phyloP scores from a whole-genome alignment of 2,329 filamentous ascomycete species.

The Aspergillus unguis region DNA sequence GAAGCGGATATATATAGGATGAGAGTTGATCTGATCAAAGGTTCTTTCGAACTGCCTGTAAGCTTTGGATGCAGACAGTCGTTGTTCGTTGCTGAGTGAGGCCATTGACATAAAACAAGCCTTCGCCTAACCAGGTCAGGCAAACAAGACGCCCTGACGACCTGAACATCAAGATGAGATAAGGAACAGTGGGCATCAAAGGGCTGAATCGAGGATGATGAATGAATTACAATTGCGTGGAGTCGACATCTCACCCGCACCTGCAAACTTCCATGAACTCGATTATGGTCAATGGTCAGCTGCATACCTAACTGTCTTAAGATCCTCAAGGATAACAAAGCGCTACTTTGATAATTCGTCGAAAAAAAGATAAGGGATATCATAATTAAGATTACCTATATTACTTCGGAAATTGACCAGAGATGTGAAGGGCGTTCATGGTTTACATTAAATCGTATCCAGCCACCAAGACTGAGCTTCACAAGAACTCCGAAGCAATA shows the following conservation, averaged over 20 bases:
- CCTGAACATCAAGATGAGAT: too few relatives aligned
- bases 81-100: not conserved
- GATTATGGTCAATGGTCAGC: too few relatives aligned
- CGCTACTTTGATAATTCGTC: too few relatives aligned
- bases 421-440: conserved; percentile 22
- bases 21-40: not conserved
- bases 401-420: conserved; percentile 14
- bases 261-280: too few relatives aligned
- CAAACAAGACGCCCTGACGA: not conserved
- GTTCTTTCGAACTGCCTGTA: not conserved
- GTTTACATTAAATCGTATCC: conserved; percentile 28
- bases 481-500: conserved; percentile 22
- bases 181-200: too few relatives aligned
- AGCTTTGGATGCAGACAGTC: not conserved
- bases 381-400: conserved; percentile 8
- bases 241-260: too few relatives aligned
- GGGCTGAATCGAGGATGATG: too few relatives aligned
- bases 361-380: not conserved
- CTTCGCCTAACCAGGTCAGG: not conserved
- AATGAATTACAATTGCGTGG: too few relatives aligned
- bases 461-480: conserved; percentile 23
- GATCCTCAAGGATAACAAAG: too few relatives aligned
- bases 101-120: not conserved
- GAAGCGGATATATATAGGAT: too few relatives aligned
- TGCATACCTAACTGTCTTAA: too few relatives aligned